Base-by-base conservation (phyloP, 176 grass and related monocot genomes). In the Typha latifolia region DNA sequence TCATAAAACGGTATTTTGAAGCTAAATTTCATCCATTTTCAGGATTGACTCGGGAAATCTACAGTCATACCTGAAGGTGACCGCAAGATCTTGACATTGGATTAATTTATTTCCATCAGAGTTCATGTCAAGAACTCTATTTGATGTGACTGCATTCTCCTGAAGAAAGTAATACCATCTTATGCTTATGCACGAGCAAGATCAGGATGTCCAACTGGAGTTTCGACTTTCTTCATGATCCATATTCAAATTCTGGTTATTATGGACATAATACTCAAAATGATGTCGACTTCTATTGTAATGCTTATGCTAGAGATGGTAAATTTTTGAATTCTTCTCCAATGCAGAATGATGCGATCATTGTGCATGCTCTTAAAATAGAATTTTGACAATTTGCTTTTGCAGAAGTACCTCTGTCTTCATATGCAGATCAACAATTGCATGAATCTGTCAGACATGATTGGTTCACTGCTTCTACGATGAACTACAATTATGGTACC, bases 151-250 rank as follows among this genome's bases (percentile, higher is more conserved):
- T 66, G 64, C 61, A 49, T 70, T 69, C 32, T 70, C 66, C 70
- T 70, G 32, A 76, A 66, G 18, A 71, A 66, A 64, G 27, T 31
- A 73, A 66, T 51, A 14, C 66, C 80, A 26, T 53, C 70, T 74
- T 53, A 91, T 85, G 80, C 89, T 62, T 75, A 93, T 93, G 80
- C 84, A 77, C 32, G 85, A 92, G 78, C 80, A 78, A 77, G 88
- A 92, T 76, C 86, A 87, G 56, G 76, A 70, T 82, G 71, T 66
- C 52, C 84, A 9, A 61, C 47, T 99, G 94, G 94, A 89, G 74
- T 67, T 76, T 82, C 32, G 81, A 87, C 48, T 75, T 93, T 61
- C 88, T 99, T 57, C 83, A 21, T 49, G 75, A 82, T 51, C 83
- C 89, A 48, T 90, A 86, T 81, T 77, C 80, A 73, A 68, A 64